A percentile compares a stretch with the other conserved stretches of the same genome.
Conservation (phyloP, 352 stramenopile genomes). For the Globisporangium cystogenes region DNA sequence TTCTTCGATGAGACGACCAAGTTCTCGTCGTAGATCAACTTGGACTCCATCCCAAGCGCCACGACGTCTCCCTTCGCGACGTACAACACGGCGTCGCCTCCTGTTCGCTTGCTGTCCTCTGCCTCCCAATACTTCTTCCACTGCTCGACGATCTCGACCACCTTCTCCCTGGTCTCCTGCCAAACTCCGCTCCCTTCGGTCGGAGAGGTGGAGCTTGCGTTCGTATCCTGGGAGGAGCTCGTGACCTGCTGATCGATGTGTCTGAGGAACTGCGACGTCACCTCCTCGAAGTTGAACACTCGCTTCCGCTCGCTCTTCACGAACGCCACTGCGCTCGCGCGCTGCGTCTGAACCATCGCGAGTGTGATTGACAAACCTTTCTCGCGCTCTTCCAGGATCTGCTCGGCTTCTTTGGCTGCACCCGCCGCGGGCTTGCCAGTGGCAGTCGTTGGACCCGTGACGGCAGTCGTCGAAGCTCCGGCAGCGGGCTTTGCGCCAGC, state of each 20-base stretch:
- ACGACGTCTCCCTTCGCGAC: slow-evolving; percentile 43
- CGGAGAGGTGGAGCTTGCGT: not conserved
- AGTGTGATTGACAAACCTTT: slow-evolving; percentile 73
- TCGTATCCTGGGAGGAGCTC: not conserved
- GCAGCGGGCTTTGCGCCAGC: not conserved
- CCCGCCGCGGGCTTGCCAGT: slow-evolving; percentile 7
- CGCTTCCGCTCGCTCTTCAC: slow-evolving; percentile 60
- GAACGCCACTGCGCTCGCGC: slow-evolving; percentile 35
- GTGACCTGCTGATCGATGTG: slow-evolving; percentile 40
- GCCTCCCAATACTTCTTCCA: slow-evolving; percentile 28
- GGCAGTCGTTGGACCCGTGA: not conserved
- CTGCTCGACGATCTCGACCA: slow-evolving; percentile 19
- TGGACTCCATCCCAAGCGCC: slow-evolving; percentile 55
- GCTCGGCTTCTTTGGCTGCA: slow-evolving; percentile 47
- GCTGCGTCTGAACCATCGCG: slow-evolving; percentile 56
- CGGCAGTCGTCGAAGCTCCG: not conserved
- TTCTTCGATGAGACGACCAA: slow-evolving; percentile 50
- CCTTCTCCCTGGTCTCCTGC: slow-evolving; percentile 26
- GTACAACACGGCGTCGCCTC: slow-evolving; percentile 9
- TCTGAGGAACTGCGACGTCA: slow-evolving; percentile 42
- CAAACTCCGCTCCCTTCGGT: too few species aligned
- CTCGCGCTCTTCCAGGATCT: slow-evolving; percentile 72
- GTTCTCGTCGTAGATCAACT: slow-evolving; percentile 49
- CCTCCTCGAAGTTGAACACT: slow-evolving; percentile 54
- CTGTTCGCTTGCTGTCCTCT: slow-evolving; percentile 1